These are phyloP conservation scores for Boehmeria nivea DNA, from an alignment of 306 rosid genomes.

Conservation along the genomic window DNA sequence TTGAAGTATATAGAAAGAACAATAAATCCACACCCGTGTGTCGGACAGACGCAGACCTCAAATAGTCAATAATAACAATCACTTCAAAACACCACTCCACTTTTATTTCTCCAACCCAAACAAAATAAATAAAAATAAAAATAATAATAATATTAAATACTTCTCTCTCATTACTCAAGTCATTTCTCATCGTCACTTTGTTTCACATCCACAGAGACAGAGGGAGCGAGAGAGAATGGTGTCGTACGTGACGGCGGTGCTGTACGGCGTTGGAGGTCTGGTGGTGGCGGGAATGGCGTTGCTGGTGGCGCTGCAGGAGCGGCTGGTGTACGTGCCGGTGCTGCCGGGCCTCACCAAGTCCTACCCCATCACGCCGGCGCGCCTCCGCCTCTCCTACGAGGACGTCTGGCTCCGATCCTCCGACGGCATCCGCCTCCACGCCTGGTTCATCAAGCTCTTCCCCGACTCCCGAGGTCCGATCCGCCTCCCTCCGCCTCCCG, in stretches of 20 bases:
- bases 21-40: too few relatives aligned
- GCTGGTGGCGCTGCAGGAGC: slow-evolving; percentile 88
- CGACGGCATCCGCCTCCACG: slow-evolving; percentile 90
- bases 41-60: too few relatives aligned
- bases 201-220: too few relatives aligned
- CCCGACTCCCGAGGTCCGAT: slow-evolving; percentile 76
- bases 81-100: too few relatives aligned
- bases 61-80: too few relatives aligned
- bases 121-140: too few relatives aligned
- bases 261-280: slow-evolving; percentile 89
- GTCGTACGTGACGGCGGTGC: slow-evolving; percentile 50
- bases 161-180: too few relatives aligned
- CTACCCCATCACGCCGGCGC: slow-evolving; percentile 70
- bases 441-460: slow-evolving; percentile 97
- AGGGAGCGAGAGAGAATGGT: slow-evolving; percentile 43
- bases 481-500: neutral
- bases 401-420: slow-evolving; percentile 85
- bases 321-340: slow-evolving; percentile 86
- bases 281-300: slow-evolving; percentile 87
- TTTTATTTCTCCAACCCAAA: too few relatives aligned
- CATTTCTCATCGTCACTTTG: too few relatives aligned
- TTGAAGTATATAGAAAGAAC: too few relatives aligned
- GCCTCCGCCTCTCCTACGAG: slow-evolving; percentile 75
- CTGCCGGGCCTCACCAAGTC: slow-evolving; percentile 86
- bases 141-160: too few relatives aligned